Conservation (phyloP, 495 filamentous ascomycete species). For the Glutinoglossum americanum region DNA sequence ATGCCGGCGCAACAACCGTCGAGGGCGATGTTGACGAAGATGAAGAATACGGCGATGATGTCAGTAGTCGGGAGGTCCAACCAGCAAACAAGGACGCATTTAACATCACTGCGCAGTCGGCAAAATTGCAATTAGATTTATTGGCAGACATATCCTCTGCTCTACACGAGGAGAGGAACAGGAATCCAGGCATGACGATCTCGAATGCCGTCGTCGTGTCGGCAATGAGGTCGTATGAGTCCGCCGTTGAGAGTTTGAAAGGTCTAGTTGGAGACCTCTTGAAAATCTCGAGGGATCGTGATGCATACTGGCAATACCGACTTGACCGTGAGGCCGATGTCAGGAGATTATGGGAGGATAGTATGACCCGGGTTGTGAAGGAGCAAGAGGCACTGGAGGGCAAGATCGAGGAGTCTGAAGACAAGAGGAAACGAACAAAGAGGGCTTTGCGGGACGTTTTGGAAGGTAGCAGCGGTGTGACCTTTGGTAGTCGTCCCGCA, state of each 20-base stretch:
- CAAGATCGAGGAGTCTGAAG: constrained; percentile 71
- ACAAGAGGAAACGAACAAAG: constrained; percentile 76
- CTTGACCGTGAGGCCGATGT: constrained; percentile 75
- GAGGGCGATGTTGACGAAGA: constrained; percentile 18
- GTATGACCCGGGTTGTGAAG: constrained; percentile 79
- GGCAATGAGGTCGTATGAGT: constrained; percentile 72
- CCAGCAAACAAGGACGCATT: constrained; percentile 71
- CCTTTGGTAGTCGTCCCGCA: not conserved
- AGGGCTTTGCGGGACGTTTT: constrained; percentile 72
- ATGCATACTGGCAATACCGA: constrained; percentile 91
- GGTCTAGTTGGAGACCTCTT: constrained; percentile 69
- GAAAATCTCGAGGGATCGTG: constrained; percentile 78
- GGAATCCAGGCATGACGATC: constrained; percentile 44
- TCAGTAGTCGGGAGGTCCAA: constrained; percentile 52
- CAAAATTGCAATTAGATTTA: constrained; percentile 76
- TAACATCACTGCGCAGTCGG: constrained; percentile 87
- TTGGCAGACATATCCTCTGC: constrained; percentile 67
- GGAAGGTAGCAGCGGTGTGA: constrained; percentile 29
- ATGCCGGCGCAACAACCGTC: constrained; percentile 22
- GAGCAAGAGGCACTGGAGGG: constrained; percentile 84
- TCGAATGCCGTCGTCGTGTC: constrained; percentile 54
- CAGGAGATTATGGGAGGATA: constrained; percentile 92
- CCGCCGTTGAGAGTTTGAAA: constrained; percentile 71
- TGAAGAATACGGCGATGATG: constrained; percentile 73
- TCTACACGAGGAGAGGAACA: constrained; percentile 46